These are phyloP conservation scores for Persicaria maculosa DNA, from an alignment of 148 eudicot genomes.

Conservation along the genomic window DNA sequence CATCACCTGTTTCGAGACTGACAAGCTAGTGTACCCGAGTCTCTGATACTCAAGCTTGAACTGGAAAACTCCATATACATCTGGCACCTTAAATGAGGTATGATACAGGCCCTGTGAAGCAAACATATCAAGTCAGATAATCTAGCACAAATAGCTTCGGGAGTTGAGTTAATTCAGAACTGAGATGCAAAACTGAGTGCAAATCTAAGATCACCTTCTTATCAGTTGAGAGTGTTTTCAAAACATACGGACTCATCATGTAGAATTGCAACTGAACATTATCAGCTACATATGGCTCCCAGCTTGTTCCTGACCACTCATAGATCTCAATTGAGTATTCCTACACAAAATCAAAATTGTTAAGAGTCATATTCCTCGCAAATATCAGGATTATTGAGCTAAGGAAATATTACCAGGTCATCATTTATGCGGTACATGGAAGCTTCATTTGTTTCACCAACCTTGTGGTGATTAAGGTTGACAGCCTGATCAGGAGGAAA, in stretches of 20 bases:
- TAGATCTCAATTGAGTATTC: slow-evolving; percentile 74
- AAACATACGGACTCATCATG: slow-evolving; percentile 96
- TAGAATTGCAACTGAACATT: slow-evolving; percentile 66
- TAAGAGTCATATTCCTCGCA: neutral
- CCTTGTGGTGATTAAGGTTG: slow-evolving; percentile 65
- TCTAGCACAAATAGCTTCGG: neutral
- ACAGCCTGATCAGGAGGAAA: too few species aligned
- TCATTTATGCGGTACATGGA: slow-evolving; percentile 79
- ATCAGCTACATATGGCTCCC: slow-evolving; percentile 75
- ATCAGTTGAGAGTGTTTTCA: slow-evolving; percentile 54
- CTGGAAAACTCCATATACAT: slow-evolving; percentile 96
- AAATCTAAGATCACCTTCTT: slow-evolving; percentile 16
- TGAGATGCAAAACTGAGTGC: neutral
- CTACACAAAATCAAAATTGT: slow-evolving; percentile 24
- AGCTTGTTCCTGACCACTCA: slow-evolving; percentile 84
- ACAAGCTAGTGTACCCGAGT: slow-evolving; percentile 87
- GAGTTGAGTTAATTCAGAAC: neutral
- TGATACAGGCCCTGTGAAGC: slow-evolving; percentile 54
- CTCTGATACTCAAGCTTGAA: slow-evolving; percentile 89
- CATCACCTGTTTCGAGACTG: slow-evolving; percentile 79
- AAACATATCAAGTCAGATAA: neutral
- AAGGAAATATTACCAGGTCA: slow-evolving; percentile 56
- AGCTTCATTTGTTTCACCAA: slow-evolving; percentile 70
- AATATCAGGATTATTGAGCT: neutral
- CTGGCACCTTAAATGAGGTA: slow-evolving; percentile 83